These are phyloP conservation scores for Penicillium fimorum DNA, from an alignment of 495 filamentous ascomycete species.

Conservation along the genomic window DNA sequence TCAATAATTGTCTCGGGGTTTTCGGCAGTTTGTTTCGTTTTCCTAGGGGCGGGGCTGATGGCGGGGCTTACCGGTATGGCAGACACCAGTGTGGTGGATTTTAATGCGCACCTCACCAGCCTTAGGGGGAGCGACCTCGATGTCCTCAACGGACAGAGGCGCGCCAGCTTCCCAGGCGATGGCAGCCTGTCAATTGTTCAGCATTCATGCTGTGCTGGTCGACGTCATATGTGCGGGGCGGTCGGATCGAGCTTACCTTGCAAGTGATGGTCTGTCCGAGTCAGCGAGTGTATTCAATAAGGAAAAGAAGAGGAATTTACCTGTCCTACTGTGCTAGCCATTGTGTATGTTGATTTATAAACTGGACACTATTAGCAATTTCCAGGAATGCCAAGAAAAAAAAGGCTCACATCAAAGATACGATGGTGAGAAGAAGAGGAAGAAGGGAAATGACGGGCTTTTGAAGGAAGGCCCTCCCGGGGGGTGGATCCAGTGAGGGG, in stretches of 20 bases:
- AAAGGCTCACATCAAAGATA: constrained; percentile 11
- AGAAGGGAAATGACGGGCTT: constrained; percentile 17
- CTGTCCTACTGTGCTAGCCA: constrained; percentile 58
- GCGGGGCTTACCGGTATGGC: constrained; percentile 77
- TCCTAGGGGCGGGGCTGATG: constrained; percentile 10
- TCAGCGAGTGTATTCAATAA: constrained; percentile 13
- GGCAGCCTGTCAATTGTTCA: constrained; percentile 63
- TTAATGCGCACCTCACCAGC: constrained; percentile 96
- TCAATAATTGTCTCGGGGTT: constrained; percentile 3
- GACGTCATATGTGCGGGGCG: constrained; percentile 18
- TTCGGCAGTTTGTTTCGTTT: background rate
- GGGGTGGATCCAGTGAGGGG: constrained; percentile 27
- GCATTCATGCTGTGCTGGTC: constrained; percentile 6
- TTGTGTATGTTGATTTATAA: constrained; percentile 18
- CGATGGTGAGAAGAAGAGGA: constrained; percentile 1
- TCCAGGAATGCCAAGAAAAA: background rate
- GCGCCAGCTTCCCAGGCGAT: constrained; percentile 95
- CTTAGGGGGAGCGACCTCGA: constrained; percentile 88
- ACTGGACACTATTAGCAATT: background rate
- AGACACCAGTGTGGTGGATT: constrained; percentile 96
- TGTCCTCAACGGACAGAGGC: constrained; percentile 81
- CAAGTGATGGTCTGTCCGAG: constrained; percentile 67
- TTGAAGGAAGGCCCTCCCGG: constrained; percentile 18
- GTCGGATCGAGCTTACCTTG: constrained; percentile 51
- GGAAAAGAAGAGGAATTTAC: constrained; percentile 27